Evolutionary conservation across 306 rosid species (phyloP).

Genomic region (Rosa multiflora): DNA sequence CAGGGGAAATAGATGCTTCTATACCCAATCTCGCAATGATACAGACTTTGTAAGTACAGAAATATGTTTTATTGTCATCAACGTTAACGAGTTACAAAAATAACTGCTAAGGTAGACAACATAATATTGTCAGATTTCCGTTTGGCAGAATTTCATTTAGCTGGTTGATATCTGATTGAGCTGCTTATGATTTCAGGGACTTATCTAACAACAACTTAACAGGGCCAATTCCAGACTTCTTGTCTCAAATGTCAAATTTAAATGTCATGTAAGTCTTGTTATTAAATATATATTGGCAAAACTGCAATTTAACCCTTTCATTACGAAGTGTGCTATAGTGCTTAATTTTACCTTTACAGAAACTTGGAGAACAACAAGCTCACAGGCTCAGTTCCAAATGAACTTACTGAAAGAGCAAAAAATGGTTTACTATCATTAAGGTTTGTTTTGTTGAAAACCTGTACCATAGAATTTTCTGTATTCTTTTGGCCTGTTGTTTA

Average conservation of each 20-base stretch:
- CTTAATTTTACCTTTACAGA: slow-evolving; percentile 16
- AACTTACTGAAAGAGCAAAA: slow-evolving; percentile 30
- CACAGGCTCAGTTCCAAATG: slow-evolving; percentile 36
- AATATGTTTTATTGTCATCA: too few relatives aligned
- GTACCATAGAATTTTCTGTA: too few relatives aligned
- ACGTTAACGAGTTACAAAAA: too few relatives aligned
- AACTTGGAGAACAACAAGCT: slow-evolving; percentile 43
- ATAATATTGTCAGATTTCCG: neutral
- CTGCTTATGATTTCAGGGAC: slow-evolving; percentile 34
- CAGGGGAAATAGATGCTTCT: slow-evolving; percentile 34
- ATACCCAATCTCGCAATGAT: slow-evolving; percentile 43
- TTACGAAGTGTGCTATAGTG: neutral
- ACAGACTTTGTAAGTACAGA: slow-evolving; percentile 39
- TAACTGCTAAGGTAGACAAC: neutral
- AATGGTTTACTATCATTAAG: slow-evolving; percentile 39
- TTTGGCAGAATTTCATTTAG: neutral
- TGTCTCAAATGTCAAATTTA: slow-evolving; percentile 23
- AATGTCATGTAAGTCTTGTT: neutral
- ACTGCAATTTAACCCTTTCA: too few relatives aligned
- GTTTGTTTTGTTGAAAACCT: slow-evolving; percentile 19
- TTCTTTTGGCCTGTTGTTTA: neutral
- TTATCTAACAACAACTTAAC: slow-evolving; percentile 31
- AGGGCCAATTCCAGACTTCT: slow-evolving; percentile 29
- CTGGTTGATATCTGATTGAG: neutral
- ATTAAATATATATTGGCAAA: too few relatives aligned